These are phyloP conservation scores for Eudorina sp. DNA, from an alignment of 139 green algal genomes.

Conservation along the genomic window DNA sequence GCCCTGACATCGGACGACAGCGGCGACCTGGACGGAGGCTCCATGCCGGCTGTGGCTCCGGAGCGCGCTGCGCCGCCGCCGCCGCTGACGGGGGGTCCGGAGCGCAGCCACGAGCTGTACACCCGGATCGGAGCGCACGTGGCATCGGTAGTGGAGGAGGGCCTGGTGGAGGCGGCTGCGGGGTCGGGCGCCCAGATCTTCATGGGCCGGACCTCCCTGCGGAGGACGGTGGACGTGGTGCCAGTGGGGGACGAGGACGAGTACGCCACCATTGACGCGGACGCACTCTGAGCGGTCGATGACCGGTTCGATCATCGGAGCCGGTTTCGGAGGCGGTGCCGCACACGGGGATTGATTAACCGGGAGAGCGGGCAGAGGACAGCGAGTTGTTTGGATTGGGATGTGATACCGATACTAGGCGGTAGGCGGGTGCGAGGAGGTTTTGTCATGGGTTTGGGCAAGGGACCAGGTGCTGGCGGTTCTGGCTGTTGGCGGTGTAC, in stretches of 20 bases:
- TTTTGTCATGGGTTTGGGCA: no score
- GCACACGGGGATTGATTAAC: no score
- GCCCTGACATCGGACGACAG: neutral
- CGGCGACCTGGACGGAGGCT: neutral
- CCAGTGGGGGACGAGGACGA: neutral
- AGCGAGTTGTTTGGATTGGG: no score
- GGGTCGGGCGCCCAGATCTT: no score
- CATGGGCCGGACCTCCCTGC: neutral
- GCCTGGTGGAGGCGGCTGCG: neutral
- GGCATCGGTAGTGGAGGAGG: slow-evolving; percentile 5
- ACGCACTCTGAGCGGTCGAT: no score
- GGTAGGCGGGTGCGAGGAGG: no score
- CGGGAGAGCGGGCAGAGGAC: no score
- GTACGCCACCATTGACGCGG: neutral
- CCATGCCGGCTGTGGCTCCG: neutral
- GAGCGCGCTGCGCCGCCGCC: neutral
- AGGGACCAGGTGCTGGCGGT: no score
- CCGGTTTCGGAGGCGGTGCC: no score
- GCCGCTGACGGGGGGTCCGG: neutral
- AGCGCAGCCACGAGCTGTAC: slow-evolving; percentile 15
- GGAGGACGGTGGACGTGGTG: neutral
- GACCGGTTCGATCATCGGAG: no score
- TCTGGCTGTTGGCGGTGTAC: no score
- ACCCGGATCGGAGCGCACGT: neutral
- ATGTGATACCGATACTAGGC: no score